Evolutionary conservation across 441 rosid genomes (phyloP).

Genomic region (Jatropha multifida): DNA sequence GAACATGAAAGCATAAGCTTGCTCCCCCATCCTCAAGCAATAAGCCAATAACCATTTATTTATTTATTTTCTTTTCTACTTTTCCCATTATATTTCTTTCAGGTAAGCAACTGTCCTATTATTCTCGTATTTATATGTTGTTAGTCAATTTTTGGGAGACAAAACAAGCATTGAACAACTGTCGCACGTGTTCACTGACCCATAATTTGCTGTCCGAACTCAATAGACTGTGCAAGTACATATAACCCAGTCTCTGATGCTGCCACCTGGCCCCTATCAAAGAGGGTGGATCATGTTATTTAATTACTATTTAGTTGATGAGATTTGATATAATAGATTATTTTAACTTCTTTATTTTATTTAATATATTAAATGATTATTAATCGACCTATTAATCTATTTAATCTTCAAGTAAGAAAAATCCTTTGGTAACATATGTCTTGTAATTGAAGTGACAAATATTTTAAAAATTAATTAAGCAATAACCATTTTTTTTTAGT

Average conservation of each 20-base stretch:
- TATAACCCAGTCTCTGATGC: background rate
- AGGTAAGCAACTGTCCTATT: background rate
- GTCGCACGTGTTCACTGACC: conserved; percentile 16
- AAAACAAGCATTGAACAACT: conserved; percentile 22
- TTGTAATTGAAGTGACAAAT: too few relatives aligned
- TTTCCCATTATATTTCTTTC: background rate
- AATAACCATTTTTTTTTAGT: too few relatives aligned
- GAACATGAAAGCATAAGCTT: background rate
- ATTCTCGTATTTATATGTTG: background rate
- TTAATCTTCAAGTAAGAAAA: too few relatives aligned
- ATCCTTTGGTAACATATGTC: too few relatives aligned
- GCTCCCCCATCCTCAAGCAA: background rate
- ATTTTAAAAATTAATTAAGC: too few relatives aligned
- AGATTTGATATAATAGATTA: too few relatives aligned
- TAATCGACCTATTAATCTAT: too few relatives aligned
- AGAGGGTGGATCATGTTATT: background rate
- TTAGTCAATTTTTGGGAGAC: conserved; percentile 1
- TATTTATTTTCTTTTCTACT: background rate
- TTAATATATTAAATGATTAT: too few relatives aligned
- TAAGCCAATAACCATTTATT: background rate
- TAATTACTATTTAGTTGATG: too few relatives aligned
- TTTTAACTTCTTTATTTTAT: too few relatives aligned
- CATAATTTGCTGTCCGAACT: background rate
- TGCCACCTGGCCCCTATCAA: conserved; percentile 10
- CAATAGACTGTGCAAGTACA: background rate